phyloP scores from a whole-genome alignment of 179 eudicot species.

The Sideroxylon spinosum region DNA sequence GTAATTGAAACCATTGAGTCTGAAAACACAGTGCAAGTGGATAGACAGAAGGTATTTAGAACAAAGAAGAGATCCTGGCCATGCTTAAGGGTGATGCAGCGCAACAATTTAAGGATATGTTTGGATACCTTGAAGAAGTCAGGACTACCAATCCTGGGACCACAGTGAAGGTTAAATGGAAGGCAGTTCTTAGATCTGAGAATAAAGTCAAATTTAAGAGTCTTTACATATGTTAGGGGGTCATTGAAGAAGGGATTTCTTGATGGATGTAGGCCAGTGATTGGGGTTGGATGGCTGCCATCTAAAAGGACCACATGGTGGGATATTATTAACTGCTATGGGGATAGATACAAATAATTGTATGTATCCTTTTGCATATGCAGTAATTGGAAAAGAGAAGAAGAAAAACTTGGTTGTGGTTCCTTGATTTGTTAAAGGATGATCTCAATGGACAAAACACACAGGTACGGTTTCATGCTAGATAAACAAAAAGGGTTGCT shows the following conservation, averaged over 20 bases:
- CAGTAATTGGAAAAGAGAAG: not conserved
- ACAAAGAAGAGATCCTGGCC: not conserved
- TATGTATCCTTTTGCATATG: conserved; percentile 1
- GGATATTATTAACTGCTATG: not conserved
- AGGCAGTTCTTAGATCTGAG: not conserved
- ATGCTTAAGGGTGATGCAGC: not conserved
- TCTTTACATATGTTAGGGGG: conserved; percentile 7
- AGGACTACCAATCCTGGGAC: not conserved
- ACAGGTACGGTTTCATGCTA: not conserved
- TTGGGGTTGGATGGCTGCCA: conserved; percentile 4
- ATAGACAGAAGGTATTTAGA: not conserved
- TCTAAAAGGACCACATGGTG: conserved; percentile 5
- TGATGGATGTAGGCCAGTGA: conserved; percentile 1
- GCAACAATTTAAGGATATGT: not conserved
- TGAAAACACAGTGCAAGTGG: not conserved
- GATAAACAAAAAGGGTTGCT: not conserved
- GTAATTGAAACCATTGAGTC: not conserved
- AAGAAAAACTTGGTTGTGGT: conserved; percentile 6
- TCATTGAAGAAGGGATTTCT: not conserved
- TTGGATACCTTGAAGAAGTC: not conserved
- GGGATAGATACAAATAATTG: conserved; percentile 5
- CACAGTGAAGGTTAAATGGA: not conserved
- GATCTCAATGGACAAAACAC: not conserved
- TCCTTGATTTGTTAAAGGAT: not conserved
- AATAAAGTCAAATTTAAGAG: not conserved